Conservation (phyloP, 1,139 yeast genomes). For the Diutina rugosa region DNA sequence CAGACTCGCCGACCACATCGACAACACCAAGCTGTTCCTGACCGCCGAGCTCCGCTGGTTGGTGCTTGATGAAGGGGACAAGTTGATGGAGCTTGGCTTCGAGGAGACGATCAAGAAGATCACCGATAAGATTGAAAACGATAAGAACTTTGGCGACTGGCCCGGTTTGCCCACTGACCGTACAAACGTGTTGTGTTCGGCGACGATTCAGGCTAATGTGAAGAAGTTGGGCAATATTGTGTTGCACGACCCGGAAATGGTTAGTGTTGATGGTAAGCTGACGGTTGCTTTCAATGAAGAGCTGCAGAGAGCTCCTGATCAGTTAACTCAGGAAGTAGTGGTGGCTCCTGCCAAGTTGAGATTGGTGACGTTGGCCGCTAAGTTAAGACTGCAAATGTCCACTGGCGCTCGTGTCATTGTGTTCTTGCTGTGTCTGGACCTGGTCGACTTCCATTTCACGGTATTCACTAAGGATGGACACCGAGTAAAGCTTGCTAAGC, state of each 20-base stretch:
- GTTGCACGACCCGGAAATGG: conserved; percentile 57
- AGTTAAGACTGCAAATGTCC: conserved; percentile 27
- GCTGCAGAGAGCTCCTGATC: conserved; percentile 65
- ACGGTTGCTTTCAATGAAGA: conserved; percentile 10
- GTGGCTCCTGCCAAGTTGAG: conserved; percentile 89
- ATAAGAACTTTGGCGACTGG: conserved; percentile 24
- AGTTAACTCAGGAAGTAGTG: conserved; percentile 61
- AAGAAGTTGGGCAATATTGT: conserved; percentile 70
- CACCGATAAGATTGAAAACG: conserved; percentile 40
- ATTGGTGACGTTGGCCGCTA: conserved; percentile 65
- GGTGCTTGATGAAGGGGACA: conserved; percentile 90
- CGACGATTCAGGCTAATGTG: conserved; percentile 78
- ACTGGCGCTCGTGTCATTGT: conserved; percentile 51
- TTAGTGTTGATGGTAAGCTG: conserved; percentile 28
- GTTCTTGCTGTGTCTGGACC: conserved; percentile 86
- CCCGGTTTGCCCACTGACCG: conserved; percentile 56
- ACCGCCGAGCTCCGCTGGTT: conserved; percentile 68
- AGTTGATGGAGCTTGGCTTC: conserved; percentile 87
- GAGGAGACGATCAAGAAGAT: conserved; percentile 84
- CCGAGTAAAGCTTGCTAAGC: conserved; percentile 2
- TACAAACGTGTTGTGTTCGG: conserved; percentile 80
- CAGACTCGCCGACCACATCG: conserved; percentile 82
- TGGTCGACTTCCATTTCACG: conserved; percentile 83
- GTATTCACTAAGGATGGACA: conserved; percentile 51
- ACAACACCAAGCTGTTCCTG: conserved; percentile 63